Evolutionary conservation across 2,329 filamentous ascomycete genomes (phyloP), one percentile per base, ranked within the genome.

Genomic region (Lojkania enalia): DNA sequence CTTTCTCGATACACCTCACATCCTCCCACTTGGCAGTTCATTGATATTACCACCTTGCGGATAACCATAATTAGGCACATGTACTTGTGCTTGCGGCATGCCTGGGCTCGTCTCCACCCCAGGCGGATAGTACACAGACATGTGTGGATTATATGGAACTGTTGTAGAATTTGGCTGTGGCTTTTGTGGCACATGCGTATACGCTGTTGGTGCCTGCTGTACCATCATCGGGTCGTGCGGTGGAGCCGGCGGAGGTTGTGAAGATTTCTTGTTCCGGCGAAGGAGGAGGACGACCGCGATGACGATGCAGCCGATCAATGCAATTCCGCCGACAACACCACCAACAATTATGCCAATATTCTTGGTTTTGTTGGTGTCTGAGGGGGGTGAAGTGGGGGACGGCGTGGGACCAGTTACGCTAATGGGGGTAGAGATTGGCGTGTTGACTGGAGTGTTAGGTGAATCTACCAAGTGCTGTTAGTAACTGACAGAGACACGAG

Each of bases 271-370:
- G 4, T n/a, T 7, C 4, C 9, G 33, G 4, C 9, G 33, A 9
- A 18, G 33, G 7, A 18, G 6, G 33, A 36, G 9, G 33, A 20
- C n/a, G 16, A 36, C 18, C 14, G 14, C 33, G 16, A 36, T 18
- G 23, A n/a, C 23, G 23, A 27, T 27, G 33, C 13, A 7, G 16
- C 33, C 33, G 16, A 36, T 36, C 4, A 36, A 6, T 7, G 33
- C 33, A 9, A 36, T 36, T 5, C 33, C 33, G 33, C 33, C 33
- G 16, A 36, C 14, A 5, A n/a, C 18, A n/a, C 33, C 33, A 12
- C 33, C 33, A 9, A 36, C 33, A 12, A 20, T 20, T 14, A 18
- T 20, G 9, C 33, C 33, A n/a, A 20, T 36, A 12, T 18, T 20
- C 7, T 11, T 15, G 31, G 11, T 14, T 16, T 16, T 16, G 31